phyloP scores from a whole-genome alignment of 2,329 filamentous ascomycete genomes.

The Magnaporthiopsis incrustans region DNA sequence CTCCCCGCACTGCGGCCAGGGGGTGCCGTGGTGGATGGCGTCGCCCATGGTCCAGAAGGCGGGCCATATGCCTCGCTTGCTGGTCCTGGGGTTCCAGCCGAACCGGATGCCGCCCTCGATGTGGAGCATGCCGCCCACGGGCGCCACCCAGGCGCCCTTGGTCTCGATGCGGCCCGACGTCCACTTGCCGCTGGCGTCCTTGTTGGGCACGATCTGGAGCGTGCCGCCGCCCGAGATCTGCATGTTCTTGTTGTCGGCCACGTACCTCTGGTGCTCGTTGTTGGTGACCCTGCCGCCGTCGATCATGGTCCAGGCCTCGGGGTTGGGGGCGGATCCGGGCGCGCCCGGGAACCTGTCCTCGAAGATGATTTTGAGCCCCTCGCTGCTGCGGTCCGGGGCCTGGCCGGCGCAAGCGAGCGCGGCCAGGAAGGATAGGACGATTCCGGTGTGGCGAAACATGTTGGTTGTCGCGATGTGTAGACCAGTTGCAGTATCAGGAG shows the following conservation, averaged over 20 bases:
- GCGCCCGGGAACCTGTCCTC: constrained; percentile 35
- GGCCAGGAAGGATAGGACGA: constrained; percentile 13
- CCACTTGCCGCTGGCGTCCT: constrained; percentile 29
- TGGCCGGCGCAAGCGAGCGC: constrained; percentile 24
- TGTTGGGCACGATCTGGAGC: constrained; percentile 39
- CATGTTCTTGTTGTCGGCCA: constrained; percentile 33
- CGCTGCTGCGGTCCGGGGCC: constrained; percentile 25
- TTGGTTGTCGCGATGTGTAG: background rate
- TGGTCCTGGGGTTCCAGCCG: constrained; percentile 25
- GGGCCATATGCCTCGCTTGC: constrained; percentile 46
- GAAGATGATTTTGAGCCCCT: constrained; percentile 36
- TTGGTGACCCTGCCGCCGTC: constrained; percentile 28
- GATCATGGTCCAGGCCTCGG: constrained; percentile 37
- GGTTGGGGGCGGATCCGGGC: constrained; percentile 28
- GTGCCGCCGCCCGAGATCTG: constrained; percentile 44
- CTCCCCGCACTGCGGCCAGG: constrained; percentile 43
- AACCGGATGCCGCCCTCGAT: constrained; percentile 36
- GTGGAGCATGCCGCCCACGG: constrained; percentile 32
- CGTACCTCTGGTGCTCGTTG: constrained; percentile 41
- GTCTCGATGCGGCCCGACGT: constrained; percentile 45
- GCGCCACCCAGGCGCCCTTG: constrained; percentile 34
- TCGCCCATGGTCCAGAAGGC: constrained; percentile 48
- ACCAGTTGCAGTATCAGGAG: too few relatives aligned
- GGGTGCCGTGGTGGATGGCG: constrained; percentile 30
- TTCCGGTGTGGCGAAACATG: constrained; percentile 1